phyloP scores from a whole-genome alignment of 1,284 basidiomycete species.

The Pascua guehoae region DNA sequence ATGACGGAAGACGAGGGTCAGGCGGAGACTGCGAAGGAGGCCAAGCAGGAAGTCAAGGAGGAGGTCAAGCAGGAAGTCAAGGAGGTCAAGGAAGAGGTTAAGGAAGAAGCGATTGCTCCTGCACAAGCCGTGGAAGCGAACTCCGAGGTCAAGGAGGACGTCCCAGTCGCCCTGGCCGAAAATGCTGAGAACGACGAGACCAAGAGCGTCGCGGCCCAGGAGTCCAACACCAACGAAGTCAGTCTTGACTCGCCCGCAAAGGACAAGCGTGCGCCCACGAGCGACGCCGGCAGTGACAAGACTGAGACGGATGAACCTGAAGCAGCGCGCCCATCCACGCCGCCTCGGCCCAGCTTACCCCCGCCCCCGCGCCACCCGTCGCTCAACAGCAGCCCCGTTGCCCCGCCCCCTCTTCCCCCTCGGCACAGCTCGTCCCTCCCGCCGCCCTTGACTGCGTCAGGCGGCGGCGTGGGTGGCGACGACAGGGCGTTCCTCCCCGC shows the following conservation, averaged over 20 bases:
- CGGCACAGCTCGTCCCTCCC: too few relatives aligned
- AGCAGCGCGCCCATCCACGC: too few relatives aligned
- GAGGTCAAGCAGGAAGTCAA: constrained; percentile 7
- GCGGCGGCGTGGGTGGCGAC: neutral
- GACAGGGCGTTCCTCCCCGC: constrained; percentile 45
- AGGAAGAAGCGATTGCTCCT: neutral
- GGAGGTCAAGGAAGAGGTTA: constrained; percentile 1
- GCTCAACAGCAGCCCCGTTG: too few relatives aligned
- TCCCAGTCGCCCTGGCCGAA: neutral
- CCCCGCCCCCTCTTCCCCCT: too few relatives aligned
- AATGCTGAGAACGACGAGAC: constrained; percentile 5
- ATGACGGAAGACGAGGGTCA: neutral
- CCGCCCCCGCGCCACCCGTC: too few relatives aligned
- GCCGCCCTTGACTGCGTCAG: neutral
- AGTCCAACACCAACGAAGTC: neutral
- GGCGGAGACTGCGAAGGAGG: neutral
- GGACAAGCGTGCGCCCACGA: too few relatives aligned
- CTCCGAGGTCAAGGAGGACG: neutral
- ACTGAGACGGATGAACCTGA: too few relatives aligned
- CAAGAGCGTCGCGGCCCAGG: constrained; percentile 6
- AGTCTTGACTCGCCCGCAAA: neutral
- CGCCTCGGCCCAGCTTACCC: too few relatives aligned
- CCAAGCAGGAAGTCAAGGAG: neutral
- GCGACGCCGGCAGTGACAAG: too few relatives aligned
- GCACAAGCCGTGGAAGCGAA: neutral